A percentile compares a stretch with the other conserved stretches of the same genome.
Evolutionary conservation across 2,329 filamentous ascomycete genomes (phyloP).

Genomic region (Pleoardoris graminearum): DNA sequence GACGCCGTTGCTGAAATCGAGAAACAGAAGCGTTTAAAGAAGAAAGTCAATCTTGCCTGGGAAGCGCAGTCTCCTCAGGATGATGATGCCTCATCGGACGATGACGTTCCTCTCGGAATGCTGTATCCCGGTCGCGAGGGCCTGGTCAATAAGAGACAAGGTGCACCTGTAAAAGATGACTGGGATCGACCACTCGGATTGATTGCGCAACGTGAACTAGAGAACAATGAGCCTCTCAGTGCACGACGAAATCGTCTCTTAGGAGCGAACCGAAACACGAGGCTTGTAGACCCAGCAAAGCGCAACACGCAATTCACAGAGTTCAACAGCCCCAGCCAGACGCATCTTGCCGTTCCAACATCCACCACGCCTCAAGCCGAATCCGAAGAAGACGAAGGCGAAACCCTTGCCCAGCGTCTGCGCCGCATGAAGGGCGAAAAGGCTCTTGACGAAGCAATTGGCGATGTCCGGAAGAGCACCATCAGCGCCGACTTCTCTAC

Average conservation of each 20-base stretch:
- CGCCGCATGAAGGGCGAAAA: constrained; percentile 65
- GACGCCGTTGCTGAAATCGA: constrained; percentile 89
- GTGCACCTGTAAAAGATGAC: constrained; percentile 46
- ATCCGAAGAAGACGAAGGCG: constrained; percentile 52
- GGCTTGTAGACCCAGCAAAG: constrained; percentile 26
- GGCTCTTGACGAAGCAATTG: constrained; percentile 50
- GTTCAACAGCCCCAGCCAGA: constrained; percentile 25
- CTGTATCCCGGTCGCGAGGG: constrained; percentile 67
- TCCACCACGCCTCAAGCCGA: constrained; percentile 34
- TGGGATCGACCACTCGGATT: constrained; percentile 70
- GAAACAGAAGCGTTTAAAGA: constrained; percentile 70
- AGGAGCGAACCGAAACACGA: constrained; percentile 53
- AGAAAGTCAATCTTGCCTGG: constrained; percentile 87
- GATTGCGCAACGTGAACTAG: constrained; percentile 79
- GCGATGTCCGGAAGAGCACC: constrained; percentile 51
- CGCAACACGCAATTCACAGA: constrained; percentile 21
- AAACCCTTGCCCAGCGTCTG: constrained; percentile 69
- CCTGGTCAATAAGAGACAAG: constrained; percentile 51
- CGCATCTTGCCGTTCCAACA: constrained; percentile 31
- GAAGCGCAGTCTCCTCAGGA: constrained; percentile 62
- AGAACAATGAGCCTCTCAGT: constrained; percentile 90
- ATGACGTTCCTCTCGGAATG: constrained; percentile 86
- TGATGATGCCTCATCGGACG: constrained; percentile 57
- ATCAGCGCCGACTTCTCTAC: constrained; percentile 69
- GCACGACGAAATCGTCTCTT: constrained; percentile 74